phyloP scores from a whole-genome alignment of 2,329 filamentous ascomycete genomes.

The Trichoderma simmonsii region DNA sequence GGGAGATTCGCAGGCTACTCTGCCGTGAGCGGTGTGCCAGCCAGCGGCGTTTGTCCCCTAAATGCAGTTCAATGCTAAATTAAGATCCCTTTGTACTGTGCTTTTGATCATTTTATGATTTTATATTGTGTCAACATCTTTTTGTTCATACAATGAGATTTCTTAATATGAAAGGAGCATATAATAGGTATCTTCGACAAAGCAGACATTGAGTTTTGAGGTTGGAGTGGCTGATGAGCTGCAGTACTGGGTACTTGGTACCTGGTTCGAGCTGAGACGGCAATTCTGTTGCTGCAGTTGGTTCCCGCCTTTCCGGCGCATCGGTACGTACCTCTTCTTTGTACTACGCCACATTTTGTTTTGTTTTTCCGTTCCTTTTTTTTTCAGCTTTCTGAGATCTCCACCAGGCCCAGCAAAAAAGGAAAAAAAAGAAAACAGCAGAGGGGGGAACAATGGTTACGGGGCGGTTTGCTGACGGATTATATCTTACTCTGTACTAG shows the following conservation, averaged over 20 bases:
- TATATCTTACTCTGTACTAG: not conserved
- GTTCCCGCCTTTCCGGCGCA: not conserved
- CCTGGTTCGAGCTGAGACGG: not conserved
- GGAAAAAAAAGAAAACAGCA: not conserved
- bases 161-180: not conserved
- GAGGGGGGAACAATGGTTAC: not conserved
- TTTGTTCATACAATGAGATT: not conserved
- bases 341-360: not conserved
- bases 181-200: not conserved
- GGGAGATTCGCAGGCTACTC: not conserved
- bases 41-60: not conserved
- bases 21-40: not conserved
- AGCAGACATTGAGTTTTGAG: not conserved
- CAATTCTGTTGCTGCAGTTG: not conserved
- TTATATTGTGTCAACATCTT: too few species aligned
- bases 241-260: not conserved
- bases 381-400: not conserved
- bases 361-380: not conserved
- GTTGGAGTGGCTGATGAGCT: not conserved
- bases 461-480: not conserved
- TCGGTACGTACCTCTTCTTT: not conserved
- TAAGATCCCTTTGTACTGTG: not conserved
- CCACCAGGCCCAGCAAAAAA: not conserved
- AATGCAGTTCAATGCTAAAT: too few species aligned
- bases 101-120: not conserved